phyloP scores from a whole-genome alignment of 495 filamentous ascomycete genomes.

The Penicillium pulvis region DNA sequence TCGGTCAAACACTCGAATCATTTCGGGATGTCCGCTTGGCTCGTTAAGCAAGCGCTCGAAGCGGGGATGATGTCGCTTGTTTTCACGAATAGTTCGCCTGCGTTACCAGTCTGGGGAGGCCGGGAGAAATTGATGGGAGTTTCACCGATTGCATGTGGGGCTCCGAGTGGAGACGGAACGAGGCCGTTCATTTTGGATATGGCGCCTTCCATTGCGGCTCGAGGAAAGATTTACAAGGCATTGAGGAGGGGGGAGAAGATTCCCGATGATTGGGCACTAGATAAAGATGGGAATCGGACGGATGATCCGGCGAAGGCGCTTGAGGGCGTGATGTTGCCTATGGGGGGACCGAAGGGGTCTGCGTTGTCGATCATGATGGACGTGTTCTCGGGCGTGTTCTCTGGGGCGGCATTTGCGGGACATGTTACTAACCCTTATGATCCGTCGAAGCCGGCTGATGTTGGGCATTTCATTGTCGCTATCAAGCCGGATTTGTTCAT shows the following conservation, averaged over 20 bases:
- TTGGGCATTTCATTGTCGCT: conserved; percentile 75
- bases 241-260: conserved; percentile 71
- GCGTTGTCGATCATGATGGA: conserved; percentile 81
- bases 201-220: conserved; percentile 71
- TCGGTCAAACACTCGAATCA: conserved; percentile 75
- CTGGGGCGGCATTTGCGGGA: conserved; percentile 70
- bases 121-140: conserved; percentile 69
- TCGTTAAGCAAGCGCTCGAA: conserved; percentile 73
- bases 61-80: conserved; percentile 73
- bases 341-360: conserved; percentile 77
- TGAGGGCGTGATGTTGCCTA: conserved; percentile 74
- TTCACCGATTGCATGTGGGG: conserved; percentile 75
- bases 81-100: conserved; percentile 78
- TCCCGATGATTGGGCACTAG: conserved; percentile 72
- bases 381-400: conserved; percentile 76
- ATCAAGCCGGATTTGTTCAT: conserved; percentile 80
- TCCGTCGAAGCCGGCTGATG: conserved; percentile 64
- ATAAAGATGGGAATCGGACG: conserved; percentile 66
- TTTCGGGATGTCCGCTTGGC: conserved; percentile 79
- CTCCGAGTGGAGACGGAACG: conserved; percentile 57
- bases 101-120: conserved; percentile 73
- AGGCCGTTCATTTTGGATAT: conserved; percentile 73
- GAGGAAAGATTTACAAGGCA: conserved; percentile 79
- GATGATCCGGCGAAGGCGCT: conserved; percentile 67
- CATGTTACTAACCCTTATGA: conserved; percentile 74